These are phyloP conservation scores for Blastobotrys apis DNA, from an alignment of 1,139 yeast genomes.

Conservation along the genomic window DNA sequence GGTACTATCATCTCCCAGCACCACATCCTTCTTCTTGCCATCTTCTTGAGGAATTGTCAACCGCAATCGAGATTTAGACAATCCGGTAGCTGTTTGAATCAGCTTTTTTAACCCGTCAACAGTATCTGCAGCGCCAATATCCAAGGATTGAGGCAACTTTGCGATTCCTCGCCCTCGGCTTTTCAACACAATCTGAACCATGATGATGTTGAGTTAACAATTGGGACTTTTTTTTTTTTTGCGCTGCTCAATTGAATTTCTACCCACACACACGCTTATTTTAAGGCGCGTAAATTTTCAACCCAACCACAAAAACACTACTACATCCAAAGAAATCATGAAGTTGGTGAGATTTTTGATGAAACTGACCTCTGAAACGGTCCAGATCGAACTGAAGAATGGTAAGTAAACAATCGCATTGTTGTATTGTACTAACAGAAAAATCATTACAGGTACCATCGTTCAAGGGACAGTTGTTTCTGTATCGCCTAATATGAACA, in stretches of 20 bases:
- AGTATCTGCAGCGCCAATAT: slow-evolving; percentile 27
- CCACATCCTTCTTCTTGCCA: slow-evolving; percentile 38
- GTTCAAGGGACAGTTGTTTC: slow-evolving; percentile 68
- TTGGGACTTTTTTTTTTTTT: slow-evolving; percentile 27
- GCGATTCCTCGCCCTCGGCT: slow-evolving; percentile 26
- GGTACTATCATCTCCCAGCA: slow-evolving; percentile 35
- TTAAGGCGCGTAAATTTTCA: too few relatives aligned
- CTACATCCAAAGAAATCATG: too few relatives aligned
- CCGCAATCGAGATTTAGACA: slow-evolving; percentile 34
- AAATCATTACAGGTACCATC: slow-evolving; percentile 40
- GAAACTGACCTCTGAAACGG: slow-evolving; percentile 83
- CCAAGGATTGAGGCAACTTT: slow-evolving; percentile 30
- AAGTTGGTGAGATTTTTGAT: slow-evolving; percentile 70
- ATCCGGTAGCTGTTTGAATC: slow-evolving; percentile 31
- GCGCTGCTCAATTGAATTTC: slow-evolving; percentile 14
- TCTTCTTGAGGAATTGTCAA: slow-evolving; percentile 31
- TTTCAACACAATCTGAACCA: slow-evolving; percentile 28
- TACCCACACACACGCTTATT: neutral
- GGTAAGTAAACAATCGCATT: slow-evolving; percentile 41
- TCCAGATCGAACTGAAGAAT: slow-evolving; percentile 88
- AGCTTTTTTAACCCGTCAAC: slow-evolving; percentile 25
- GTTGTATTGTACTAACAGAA: neutral
- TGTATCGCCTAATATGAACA: slow-evolving; percentile 91
- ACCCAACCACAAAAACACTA: too few relatives aligned
- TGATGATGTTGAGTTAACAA: slow-evolving; percentile 17